These are phyloP conservation scores for Sporothrix variecibatus DNA, from an alignment of 2,329 filamentous ascomycete species.

Conservation along the genomic window DNA sequence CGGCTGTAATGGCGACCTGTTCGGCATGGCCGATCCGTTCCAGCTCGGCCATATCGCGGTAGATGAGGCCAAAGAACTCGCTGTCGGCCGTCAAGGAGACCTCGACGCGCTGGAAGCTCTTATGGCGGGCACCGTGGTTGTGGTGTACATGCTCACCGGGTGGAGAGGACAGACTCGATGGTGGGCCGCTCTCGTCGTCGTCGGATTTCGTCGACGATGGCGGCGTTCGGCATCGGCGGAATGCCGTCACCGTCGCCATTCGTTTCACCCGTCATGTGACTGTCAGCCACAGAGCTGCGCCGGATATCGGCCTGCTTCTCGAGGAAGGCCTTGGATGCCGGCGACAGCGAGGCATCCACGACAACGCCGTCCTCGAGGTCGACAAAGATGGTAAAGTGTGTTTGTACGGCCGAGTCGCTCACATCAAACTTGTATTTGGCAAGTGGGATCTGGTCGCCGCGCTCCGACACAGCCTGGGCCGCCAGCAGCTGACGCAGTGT, in stretches of 20 bases:
- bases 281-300: constrained; percentile 9
- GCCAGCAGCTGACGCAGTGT: constrained; percentile 68
- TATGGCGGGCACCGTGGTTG: neutral
- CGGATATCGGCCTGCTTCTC: constrained; percentile 53
- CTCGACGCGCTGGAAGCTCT: constrained; percentile 55
- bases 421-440: constrained; percentile 56
- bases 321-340: constrained; percentile 64
- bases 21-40: constrained; percentile 69
- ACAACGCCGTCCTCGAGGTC: constrained; percentile 66
- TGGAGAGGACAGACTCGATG: neutral
- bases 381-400: constrained; percentile 70
- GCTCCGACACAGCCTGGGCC: constrained; percentile 45
- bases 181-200: constrained; percentile 15
- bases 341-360: constrained; percentile 67
- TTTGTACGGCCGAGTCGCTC: constrained; percentile 50
- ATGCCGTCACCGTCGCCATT: neutral
- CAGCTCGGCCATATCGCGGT: constrained; percentile 68
- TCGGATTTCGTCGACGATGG: neutral
- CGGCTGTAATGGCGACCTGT: constrained; percentile 60
- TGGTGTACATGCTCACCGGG: neutral
- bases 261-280: neutral
- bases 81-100: constrained; percentile 75
- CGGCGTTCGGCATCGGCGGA: neutral
- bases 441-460: constrained; percentile 35
- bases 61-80: constrained; percentile 77